These are phyloP conservation scores for Ophiocordyceps robertsii DNA, from an alignment of 2,329 filamentous ascomycete species.

Conservation along the genomic window DNA sequence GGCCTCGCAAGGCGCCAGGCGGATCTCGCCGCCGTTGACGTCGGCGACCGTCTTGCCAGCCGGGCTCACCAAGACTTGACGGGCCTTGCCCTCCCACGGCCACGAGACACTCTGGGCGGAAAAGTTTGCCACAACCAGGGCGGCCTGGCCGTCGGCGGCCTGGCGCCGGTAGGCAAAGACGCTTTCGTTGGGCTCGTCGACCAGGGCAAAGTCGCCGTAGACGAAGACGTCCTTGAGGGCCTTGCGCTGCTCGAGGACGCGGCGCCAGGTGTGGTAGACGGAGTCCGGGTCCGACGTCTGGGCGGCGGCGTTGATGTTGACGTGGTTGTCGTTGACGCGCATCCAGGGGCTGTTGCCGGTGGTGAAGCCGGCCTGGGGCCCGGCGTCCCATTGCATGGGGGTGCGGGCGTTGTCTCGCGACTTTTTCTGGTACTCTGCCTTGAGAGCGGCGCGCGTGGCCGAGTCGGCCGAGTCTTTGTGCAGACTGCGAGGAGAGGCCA, in stretches of 20 bases:
- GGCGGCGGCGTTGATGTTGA: slow-evolving; percentile 45
- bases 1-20: slow-evolving; percentile 23
- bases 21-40: slow-evolving; percentile 12
- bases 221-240: slow-evolving; percentile 48
- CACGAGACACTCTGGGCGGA: slow-evolving; percentile 17
- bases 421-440: slow-evolving; percentile 38
- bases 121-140: slow-evolving; percentile 26
- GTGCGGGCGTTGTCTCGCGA: slow-evolving; percentile 57
- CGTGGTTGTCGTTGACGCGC: slow-evolving; percentile 50
- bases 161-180: slow-evolving; percentile 24
- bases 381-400: slow-evolving; percentile 58
- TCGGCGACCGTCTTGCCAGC: slow-evolving; percentile 14
- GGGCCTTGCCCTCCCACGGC: slow-evolving; percentile 12
- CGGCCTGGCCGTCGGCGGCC: slow-evolving; percentile 15
- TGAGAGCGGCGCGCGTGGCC: slow-evolving; percentile 22
- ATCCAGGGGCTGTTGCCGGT: slow-evolving; percentile 50
- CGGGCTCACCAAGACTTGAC: slow-evolving; percentile 21
- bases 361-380: slow-evolving; percentile 51
- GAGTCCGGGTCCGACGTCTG: slow-evolving; percentile 35
- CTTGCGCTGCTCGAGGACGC: slow-evolving; percentile 46
- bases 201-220: slow-evolving; percentile 41
- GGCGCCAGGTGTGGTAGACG: slow-evolving; percentile 48
- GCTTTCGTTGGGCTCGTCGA: slow-evolving; percentile 20
- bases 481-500: not conserved
- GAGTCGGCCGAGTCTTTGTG: slow-evolving; percentile 24